Evolutionary conservation across 2,329 filamentous ascomycete genomes (phyloP), one percentile per base, ranked within the genome.

Genomic region (Aspergillus nomiae): DNA sequence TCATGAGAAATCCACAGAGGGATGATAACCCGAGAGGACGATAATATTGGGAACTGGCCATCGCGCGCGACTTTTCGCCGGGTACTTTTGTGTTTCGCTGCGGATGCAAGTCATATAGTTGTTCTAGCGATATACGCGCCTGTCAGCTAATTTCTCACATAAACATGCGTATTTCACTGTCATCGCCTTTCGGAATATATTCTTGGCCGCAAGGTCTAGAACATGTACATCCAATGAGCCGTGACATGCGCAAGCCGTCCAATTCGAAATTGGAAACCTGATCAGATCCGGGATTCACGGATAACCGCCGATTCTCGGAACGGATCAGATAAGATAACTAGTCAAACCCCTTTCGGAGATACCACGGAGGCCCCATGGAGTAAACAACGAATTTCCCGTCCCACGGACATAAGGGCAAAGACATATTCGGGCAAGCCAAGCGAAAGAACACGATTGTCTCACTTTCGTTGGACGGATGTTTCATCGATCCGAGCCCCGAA

Each of bases 271-370:
- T n/a, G 38, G 38, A 41, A n/a, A 41, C 3, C 38, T 16, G 38
- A 46, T 9, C 21, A 14, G 43, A 51, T 30, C 26, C 26, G 26
- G 5, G 26, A 5, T 4, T 3, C 48, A 51, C 9, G 38, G 28
- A 56, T 9, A 36, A 59, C 14, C 14, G 30, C 56, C 43, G 56
- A 51, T 48, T 32, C 9, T 59, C 56, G 56, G 56, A 59, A 16
- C 56, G 45, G 56, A 59, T 59, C 56, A 59, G 58, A 59, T 59
- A 59, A 59, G 58, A 59, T 59, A 16, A 21, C 4, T 4, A 10
- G 36, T n/a, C 21, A 24, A 2, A 1, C 21, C 10, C n/a, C 12
- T 4, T 21, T 55, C 51, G 58, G 48, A 53, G 58, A 41, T 30
- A 54, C 48, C 48, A 38, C 46, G 46, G 57, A 53, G 30, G 26